Base-by-base conservation (phyloP, 257 asterid species). In the Nicotiana obtusifolia region DNA sequence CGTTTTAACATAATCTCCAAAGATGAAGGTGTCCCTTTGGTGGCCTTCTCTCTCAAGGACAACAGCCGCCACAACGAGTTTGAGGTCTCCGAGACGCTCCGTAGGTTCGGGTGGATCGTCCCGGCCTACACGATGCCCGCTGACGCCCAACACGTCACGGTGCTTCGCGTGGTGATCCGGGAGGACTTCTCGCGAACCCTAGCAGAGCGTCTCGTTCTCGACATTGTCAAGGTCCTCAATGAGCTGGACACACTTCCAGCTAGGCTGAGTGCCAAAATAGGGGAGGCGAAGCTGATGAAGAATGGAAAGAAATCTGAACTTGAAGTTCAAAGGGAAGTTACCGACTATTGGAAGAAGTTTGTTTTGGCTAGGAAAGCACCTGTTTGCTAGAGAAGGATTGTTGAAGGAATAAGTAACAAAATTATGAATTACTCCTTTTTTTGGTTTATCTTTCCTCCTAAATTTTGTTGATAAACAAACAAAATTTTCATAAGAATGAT, bases 21-120 rank as follows among this genome's bases (percentile, higher is more conserved):
- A 49, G 87, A 86, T 26, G 77, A 22, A 5, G 89, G 89, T n/a
- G 87, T 86, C 0, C 89, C 89, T 0, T 24, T 86, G 35, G 89
- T 86, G n/a, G 87, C 89, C 4, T 86, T 86, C 59, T 81, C 89
- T n/a, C 87, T 86, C 8, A 86, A 86, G 4, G 87, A 86, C 80
- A 84, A 65, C 61, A 79, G 65, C 65, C 9, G 11, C 1, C 83
- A 86, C 89, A 81, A 82, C 1, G 89, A 81, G 19, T 86, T 86
- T 13, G 80, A 86, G 76, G 71, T 86, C 2, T 75, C 89, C 0
- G 85, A 86, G 56, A 78, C 79, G 80, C 53, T 86, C 17, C 71
- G 89, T 0, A 77, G 89, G 59, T 86, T 81, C 22, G 87, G 85
- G 1, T 86, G 89, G 89, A 86, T 86, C 3, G 86, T 86, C 57